phyloP scores from a whole-genome alignment of 2,329 filamentous ascomycete species.

The Chaetomium strumarium region DNA sequence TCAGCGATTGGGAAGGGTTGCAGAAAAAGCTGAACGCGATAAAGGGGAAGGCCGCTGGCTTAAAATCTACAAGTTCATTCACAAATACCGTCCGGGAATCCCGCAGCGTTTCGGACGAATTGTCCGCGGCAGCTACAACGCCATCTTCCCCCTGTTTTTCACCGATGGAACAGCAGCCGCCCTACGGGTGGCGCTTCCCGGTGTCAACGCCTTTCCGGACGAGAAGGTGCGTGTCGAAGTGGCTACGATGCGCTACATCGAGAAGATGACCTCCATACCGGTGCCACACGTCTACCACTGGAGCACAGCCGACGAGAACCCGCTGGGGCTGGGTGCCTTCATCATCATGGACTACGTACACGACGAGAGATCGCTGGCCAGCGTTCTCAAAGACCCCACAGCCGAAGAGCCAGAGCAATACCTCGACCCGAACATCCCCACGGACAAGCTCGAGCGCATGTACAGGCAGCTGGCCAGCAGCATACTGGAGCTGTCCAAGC shows the following conservation, averaged over 20 bases:
- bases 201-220: background rate
- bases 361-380: background rate
- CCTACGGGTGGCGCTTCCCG: background rate
- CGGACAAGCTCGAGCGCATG: background rate
- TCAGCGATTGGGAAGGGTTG: background rate
- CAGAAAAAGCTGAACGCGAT: background rate
- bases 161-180: background rate
- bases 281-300: slow-evolving; percentile 10
- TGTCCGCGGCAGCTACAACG: background rate
- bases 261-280: slow-evolving; percentile 9
- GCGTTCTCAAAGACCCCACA: background rate
- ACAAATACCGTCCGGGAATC: background rate
- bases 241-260: slow-evolving; percentile 4
- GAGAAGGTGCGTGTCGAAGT: slow-evolving; percentile 1
- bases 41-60: background rate
- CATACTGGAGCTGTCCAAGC: slow-evolving; percentile 9
- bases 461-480: slow-evolving; percentile 6
- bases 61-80: background rate
- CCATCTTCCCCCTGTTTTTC: background rate
- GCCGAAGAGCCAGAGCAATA: background rate
- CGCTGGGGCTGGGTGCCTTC: background rate
- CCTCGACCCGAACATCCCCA: slow-evolving; percentile 1
- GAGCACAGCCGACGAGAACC: slow-evolving; percentile 7
- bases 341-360: slow-evolving; percentile 5
- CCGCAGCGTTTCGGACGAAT: background rate